Evolutionary conservation across 768 basidiomycete species (phyloP), one percentile per base, ranked within the genome.

Genomic region (Leucocoprinus leucothites): DNA sequence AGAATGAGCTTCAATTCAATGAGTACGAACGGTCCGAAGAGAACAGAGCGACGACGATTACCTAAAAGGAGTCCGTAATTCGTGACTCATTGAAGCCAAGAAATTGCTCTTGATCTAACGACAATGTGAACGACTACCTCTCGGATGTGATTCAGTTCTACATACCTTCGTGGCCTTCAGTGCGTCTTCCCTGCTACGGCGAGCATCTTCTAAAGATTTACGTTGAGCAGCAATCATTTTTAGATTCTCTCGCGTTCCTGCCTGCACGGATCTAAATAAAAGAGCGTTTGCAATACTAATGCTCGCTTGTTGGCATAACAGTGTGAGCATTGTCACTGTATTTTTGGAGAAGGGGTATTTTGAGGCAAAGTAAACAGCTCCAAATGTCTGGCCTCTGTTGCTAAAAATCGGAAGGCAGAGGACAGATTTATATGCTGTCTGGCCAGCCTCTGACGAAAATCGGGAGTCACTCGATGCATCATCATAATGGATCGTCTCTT

Each of bases 21-120:
- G 38, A 38, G 38, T n/a, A 38, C 9, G 16, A 18, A 28, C 47
- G 47, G 21, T 9, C 9, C 1, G n/a, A 49, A 14, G 50, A 22
- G 11, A 7, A 24, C 7, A 9, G 21, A 24, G 18, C 16, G 5
- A 26, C 22, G 22, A 56, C 26, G 16, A 50, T n/a, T 59, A 84
- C 85, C 84, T 87, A 67, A 90, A 89, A 0, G 88, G 88, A 0
- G 88, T 90, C 51, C 88, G 74, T 53, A 90, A 71, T 64, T 90
- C 87, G 59, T 89, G 88, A 60, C 84, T 86, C 86, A 89, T 89
- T 5, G 85, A 82, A 4, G 86, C 85, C 57, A 88, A 66, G 62
- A 89, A 89, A 61, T 87, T 88, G 64, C 86, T 87, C 69, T 89
- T 89, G 65, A 86, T 87, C 85, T 48, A 34, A 4, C 18, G 9